Evolutionary conservation across 1,139 yeast species (phyloP), one percentile per base, ranked within the genome.

Genomic region (Yamadazyma blattariae): DNA sequence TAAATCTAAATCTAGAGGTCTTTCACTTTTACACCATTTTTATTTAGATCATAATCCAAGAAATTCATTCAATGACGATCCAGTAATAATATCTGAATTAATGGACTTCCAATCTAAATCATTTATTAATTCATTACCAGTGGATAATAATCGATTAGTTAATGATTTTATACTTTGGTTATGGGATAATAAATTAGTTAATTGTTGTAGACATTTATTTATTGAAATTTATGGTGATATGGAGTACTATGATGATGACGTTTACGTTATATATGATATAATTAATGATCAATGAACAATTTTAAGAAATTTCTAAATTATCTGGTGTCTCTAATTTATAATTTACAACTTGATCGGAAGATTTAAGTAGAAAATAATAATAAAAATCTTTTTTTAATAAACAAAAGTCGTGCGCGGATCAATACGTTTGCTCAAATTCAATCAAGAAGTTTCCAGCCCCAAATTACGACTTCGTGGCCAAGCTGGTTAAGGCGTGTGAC

Each of bases 401-500:
- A n/a, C n/a, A n/a, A n/a, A n/a, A n/a, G n/a, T n/a, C n/a, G n/a
- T n/a, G n/a, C n/a, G n/a, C n/a, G n/a, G n/a, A n/a, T n/a, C n/a
- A n/a, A n/a, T n/a, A n/a, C n/a, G n/a, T n/a, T n/a, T n/a, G n/a
- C n/a, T n/a, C n/a, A n/a, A n/a, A n/a, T n/a, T n/a, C n/a, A n/a
- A n/a, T n/a, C n/a, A n/a, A n/a, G n/a, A n/a, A n/a, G n/a, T n/a
- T n/a, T n/a, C n/a, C n/a, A n/a, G n/a, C n/a, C n/a, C 19, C 5
- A 10, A 25, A 25, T 25, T 6, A 15, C 18, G 65, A 57, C 65
- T 61, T 51, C 66, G 65, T 61, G 66, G 66, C 66, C 67, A 60
- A 60, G 66, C 50, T 61, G 67, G 67, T 51, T 61, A 61, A 61
- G 67, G 67, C 67, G 66, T 61, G 56, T 51, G 66, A 61, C 66